Evolutionary conservation across 352 stramenopile genomes (phyloP).

Genomic region (Phytopythium helicoides): DNA sequence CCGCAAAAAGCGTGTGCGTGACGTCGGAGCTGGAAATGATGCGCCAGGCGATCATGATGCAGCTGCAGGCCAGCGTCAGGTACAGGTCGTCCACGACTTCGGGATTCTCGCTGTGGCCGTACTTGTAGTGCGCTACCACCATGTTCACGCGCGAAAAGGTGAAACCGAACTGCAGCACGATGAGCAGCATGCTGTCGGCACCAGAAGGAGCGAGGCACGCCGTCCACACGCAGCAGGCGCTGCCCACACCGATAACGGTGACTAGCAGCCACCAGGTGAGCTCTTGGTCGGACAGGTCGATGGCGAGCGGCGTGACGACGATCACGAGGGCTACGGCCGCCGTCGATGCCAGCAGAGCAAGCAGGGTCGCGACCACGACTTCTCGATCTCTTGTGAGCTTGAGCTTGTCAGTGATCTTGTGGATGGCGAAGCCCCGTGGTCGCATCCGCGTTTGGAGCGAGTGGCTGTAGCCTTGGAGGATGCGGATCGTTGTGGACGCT

Average conservation of each 20-base stretch:
- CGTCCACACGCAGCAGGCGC: conserved; percentile 28
- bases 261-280: conserved; percentile 15
- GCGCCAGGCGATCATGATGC: conserved; percentile 48
- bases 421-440: conserved; percentile 2
- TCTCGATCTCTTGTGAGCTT: neutral
- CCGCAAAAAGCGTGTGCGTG: conserved; percentile 46
- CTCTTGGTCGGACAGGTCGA: neutral
- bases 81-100: conserved; percentile 63
- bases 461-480: neutral
- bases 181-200: conserved; percentile 34
- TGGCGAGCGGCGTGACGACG: neutral
- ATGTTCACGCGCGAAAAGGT: conserved; percentile 56
- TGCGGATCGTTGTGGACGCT: neutral
- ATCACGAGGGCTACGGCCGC: conserved; percentile 1
- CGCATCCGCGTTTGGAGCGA: neutral
- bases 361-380: neutral
- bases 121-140: conserved; percentile 50
- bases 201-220: conserved; percentile 38
- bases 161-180: conserved; percentile 54
- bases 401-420: conserved; percentile 3
- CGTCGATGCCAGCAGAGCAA: neutral
- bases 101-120: conserved; percentile 24
- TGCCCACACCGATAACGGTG: conserved; percentile 19
- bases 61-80: conserved; percentile 43
- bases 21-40: conserved; percentile 59